Evolutionary conservation across 352 stramenopile genomes (phyloP), one percentile per base, ranked within the genome.

Genomic region (Phytophthora colocasiae): DNA sequence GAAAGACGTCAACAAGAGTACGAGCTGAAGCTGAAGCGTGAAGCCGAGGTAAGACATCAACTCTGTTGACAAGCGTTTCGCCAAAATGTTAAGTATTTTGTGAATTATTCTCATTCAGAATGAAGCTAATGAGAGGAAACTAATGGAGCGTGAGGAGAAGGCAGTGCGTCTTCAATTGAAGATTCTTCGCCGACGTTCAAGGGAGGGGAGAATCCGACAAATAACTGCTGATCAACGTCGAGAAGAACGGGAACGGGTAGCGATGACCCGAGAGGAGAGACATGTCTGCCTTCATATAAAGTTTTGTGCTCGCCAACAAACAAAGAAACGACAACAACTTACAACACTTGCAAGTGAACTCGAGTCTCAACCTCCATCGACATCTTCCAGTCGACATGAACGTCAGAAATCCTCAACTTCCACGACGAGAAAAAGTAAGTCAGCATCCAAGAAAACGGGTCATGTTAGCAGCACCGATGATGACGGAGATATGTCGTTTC

Each of bases 71-170:
- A 26, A 32, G 5, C 17, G 29, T 8, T 40, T 12, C 14, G 19
- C 7, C 26, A 9, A 32, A 12, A 6, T n/a, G 27, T 22, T 74
- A 14, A 63, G 24, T 43, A 22, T n/a, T 26, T 56, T 49, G 5
- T 68, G 14, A 38, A 27, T 7, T 29, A 29, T 40, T 9, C 27
- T 11, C 39, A 19, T 56, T 1, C 58, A 95, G 87, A 80, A 48
- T 27, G 80, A 92, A 75, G 63, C 71, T 6, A 72, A 32, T 22
- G 87, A 94, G 43, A 67, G 78, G 1, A 89, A 75, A 47, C 48
- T 78, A 4, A 93, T 94, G 85, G 81, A 91, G 47, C 78, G 82
- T 2, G 85, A 96, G 54, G 87, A 96, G 46, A 89, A 89, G 31
- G 51, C 71, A 9, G 58, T 76, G 24, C 77, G 85, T 10, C 56